These are phyloP conservation scores for Clitoria ternatea DNA, from an alignment of 306 rosid species.

Conservation along the genomic window DNA sequence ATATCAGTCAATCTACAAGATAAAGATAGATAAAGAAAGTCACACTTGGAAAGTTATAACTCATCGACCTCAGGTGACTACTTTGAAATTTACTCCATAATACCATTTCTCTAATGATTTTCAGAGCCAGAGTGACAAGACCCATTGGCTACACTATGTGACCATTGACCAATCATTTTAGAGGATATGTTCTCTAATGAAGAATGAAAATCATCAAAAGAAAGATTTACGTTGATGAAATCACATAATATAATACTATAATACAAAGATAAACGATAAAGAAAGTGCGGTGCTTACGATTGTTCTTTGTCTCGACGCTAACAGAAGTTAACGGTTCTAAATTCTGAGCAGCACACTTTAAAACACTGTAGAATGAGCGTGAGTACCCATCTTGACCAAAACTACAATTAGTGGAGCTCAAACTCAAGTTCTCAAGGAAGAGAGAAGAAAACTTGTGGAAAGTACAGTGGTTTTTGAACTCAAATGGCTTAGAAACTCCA, in stretches of 20 bases:
- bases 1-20: not conserved
- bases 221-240: too few species aligned
- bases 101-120: not conserved
- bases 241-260: too few species aligned
- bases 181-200: not conserved
- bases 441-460: constrained; percentile 24
- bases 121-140: not conserved
- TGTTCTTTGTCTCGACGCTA: constrained; percentile 1
- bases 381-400: not conserved
- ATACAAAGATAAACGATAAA: not conserved
- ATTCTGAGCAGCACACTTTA: constrained; percentile 21
- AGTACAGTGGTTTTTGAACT: not conserved
- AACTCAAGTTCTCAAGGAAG: constrained; percentile 5
- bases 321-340: constrained; percentile 25
- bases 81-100: not conserved
- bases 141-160: not conserved
- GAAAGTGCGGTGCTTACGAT: constrained; percentile 21
- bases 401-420: constrained; percentile 3
- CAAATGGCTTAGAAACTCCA: constrained; percentile 23
- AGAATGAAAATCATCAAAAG: too few species aligned
- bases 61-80: not conserved
- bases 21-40: not conserved
- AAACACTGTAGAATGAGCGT: not conserved
- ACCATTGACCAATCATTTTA: not conserved
- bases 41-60: not conserved